Evolutionary conservation across 1,284 basidiomycete genomes (phyloP).

Genomic region (Apiotrichum sp.): DNA sequence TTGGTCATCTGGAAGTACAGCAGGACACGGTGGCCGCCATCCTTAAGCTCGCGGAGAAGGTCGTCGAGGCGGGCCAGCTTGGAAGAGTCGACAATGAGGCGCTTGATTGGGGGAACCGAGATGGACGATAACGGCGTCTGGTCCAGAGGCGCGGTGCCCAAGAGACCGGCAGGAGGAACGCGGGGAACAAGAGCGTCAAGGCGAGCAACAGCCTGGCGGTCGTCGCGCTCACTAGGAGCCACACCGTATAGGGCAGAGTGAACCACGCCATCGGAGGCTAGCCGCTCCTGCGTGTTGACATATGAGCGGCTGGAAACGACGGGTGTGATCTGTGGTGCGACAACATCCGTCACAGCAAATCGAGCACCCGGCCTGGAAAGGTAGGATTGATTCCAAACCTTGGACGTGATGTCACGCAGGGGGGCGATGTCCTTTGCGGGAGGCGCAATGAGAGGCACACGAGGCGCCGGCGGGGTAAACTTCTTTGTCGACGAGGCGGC

Average conservation of each 20-base stretch:
- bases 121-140: conserved; percentile 80
- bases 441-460: conserved; percentile 34
- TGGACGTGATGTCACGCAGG: conserved; percentile 55
- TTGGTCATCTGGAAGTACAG: conserved; percentile 99
- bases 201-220: conserved; percentile 52
- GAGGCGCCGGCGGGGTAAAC: conserved; percentile 40
- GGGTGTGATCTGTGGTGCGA: conserved; percentile 76
- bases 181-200: conserved; percentile 58
- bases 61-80: conserved; percentile 88
- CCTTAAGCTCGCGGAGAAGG: conserved; percentile 86
- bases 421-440: conserved; percentile 17
- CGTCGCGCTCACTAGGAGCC: conserved; percentile 62
- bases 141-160: conserved; percentile 61
- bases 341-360: conserved; percentile 73
- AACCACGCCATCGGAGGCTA: conserved; percentile 56
- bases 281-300: conserved; percentile 61
- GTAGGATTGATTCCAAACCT: conserved; percentile 66
- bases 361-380: conserved; percentile 70
- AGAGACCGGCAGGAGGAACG: conserved; percentile 62
- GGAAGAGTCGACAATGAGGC: conserved; percentile 93
- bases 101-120: conserved; percentile 91
- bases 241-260: conserved; percentile 80
- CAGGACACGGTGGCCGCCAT: conserved; percentile 86
- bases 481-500: conserved; percentile 47
- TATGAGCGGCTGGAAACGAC: conserved; percentile 73